Percentiles rank a stretch among this genome's conserved stretches.
Evolutionary conservation across 2,329 filamentous ascomycete genomes (phyloP).

Genomic region (Leptosphaerulina australis): DNA sequence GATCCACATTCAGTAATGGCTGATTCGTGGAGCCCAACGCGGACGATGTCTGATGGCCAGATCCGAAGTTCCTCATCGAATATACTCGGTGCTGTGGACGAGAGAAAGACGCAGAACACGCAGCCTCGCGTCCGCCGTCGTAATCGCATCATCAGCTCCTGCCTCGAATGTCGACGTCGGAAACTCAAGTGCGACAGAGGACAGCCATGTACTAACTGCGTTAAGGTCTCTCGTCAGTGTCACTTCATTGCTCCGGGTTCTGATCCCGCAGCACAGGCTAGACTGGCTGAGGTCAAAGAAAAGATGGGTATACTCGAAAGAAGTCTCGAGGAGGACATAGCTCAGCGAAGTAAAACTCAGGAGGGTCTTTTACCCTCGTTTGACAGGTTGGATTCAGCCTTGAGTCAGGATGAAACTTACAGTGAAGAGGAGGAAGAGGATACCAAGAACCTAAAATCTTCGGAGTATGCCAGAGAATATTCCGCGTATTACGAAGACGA

Average conservation of each 20-base stretch:
- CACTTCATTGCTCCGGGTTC: conserved; percentile 70
- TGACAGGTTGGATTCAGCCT: background rate
- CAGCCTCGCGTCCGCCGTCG: conserved; percentile 44
- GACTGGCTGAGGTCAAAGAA: conserved; percentile 78
- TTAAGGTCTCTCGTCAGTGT: conserved; percentile 58
- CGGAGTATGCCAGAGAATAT: conserved; percentile 67
- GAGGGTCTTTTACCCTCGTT: background rate
- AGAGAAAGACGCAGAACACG: conserved; percentile 27
- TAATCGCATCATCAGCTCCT: conserved; percentile 49
- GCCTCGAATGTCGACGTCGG: conserved; percentile 62
- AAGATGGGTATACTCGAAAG: conserved; percentile 75
- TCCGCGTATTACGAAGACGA: conserved; percentile 69
- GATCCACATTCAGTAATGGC: conserved; percentile 5
- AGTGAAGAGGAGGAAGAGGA: conserved; percentile 63
- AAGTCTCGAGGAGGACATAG: conserved; percentile 71
- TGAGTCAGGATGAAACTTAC: conserved; percentile 54
- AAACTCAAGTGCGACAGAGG: conserved; percentile 80
- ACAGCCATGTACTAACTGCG: conserved; percentile 72
- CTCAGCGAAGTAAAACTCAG: conserved; percentile 48
- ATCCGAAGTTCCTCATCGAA: background rate
- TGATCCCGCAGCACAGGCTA: conserved; percentile 72
- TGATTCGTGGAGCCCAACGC: conserved; percentile 2
- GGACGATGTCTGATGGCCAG: background rate
- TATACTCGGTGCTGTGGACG: conserved; percentile 3
- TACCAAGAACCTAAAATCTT: conserved; percentile 65